These are phyloP conservation scores for Suillus subaureus DNA, from an alignment of 768 basidiomycete genomes.

Conservation along the genomic window DNA sequence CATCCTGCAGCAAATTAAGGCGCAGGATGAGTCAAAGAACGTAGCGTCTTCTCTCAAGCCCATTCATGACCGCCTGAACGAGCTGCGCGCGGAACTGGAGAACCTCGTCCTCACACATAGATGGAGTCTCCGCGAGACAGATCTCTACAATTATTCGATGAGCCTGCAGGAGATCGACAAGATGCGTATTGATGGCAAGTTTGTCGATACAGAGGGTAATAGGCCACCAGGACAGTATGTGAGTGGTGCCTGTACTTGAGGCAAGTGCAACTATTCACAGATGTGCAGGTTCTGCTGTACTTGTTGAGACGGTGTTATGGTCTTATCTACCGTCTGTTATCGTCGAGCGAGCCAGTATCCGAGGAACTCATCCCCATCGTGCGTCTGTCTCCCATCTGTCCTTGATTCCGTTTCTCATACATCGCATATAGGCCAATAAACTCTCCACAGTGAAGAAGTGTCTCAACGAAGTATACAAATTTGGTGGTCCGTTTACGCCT, in stretches of 20 bases:
- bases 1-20: conserved; percentile 92
- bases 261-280: not conserved
- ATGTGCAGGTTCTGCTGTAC: conserved; percentile 81
- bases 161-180: conserved; percentile 95
- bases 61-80: conserved; percentile 88
- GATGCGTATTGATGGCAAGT: conserved; percentile 97
- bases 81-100: conserved; percentile 87
- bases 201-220: conserved; percentile 92
- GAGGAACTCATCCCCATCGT: conserved; percentile 98
- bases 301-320: conserved; percentile 94
- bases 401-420: conserved; percentile 1
- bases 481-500: conserved; percentile 90
- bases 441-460: conserved; percentile 96
- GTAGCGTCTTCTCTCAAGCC: conserved; percentile 86
- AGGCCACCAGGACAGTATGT: conserved; percentile 95
- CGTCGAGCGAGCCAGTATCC: conserved; percentile 94
- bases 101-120: conserved; percentile 91
- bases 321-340: conserved; percentile 89
- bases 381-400: conserved; percentile 27
- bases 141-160: conserved; percentile 90
- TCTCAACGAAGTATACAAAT: conserved; percentile 92
- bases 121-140: conserved; percentile 95
- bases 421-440: conserved; percentile 78
- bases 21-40: conserved; percentile 86
- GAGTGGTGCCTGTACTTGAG: conserved; percentile 29